phyloP scores from a whole-genome alignment of 306 rosid genomes.

The Betula pendula region DNA sequence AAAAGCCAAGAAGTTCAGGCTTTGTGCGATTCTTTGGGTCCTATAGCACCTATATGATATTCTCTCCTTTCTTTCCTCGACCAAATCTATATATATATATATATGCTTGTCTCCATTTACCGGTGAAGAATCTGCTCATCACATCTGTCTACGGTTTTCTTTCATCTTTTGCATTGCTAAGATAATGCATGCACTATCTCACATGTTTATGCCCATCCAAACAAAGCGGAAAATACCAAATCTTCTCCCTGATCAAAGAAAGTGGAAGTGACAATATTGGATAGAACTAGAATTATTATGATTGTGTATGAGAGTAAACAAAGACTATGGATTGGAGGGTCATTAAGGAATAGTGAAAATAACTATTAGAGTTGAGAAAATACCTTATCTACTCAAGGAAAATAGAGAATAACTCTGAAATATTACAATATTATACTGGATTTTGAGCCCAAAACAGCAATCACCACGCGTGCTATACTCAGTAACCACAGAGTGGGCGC shows the following conservation, averaged over 20 bases:
- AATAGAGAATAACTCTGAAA: no score
- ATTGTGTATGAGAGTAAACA: no score
- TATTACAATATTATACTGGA: no score
- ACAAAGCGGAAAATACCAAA: not conserved
- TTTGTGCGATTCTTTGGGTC: constrained; percentile 4
- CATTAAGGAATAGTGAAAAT: no score
- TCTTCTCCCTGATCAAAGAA: not conserved
- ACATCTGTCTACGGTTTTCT: not conserved
- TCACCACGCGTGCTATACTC: no score
- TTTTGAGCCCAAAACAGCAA: no score
- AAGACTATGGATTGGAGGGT: no score
- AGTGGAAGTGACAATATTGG: not conserved
- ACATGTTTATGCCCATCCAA: not conserved
- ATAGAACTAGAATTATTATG: no score
- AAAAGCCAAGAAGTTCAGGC: constrained; percentile 2
- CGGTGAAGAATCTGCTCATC: not conserved
- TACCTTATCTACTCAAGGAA: no score
- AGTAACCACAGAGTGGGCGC: no score
- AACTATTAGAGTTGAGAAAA: no score
- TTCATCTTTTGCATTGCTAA: not conserved
- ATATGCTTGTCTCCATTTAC: constrained; percentile 7
- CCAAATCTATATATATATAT: not conserved
- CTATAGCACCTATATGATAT: not conserved
- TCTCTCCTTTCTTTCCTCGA: constrained; percentile 2
- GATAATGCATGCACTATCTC: not conserved